A percentile compares a stretch with the other conserved stretches of the same genome.
These are phyloP conservation scores for Phytophthora colocasiae DNA, from an alignment of 352 stramenopile genomes.

Conservation along the genomic window DNA sequence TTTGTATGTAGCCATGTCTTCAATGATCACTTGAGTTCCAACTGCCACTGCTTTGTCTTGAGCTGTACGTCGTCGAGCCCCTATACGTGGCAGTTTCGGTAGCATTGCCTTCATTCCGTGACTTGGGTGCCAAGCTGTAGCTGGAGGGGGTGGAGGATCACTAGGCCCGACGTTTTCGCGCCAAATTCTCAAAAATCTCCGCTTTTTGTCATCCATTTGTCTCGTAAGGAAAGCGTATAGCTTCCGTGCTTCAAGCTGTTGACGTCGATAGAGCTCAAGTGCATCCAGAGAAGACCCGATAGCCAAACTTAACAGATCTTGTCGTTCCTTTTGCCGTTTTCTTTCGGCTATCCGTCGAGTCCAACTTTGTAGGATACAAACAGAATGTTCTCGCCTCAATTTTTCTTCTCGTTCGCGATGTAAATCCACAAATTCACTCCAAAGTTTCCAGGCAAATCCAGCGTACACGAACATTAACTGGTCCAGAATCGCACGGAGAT, in stretches of 20 bases:
- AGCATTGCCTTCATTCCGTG: constrained; percentile 61
- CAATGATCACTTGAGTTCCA: constrained; percentile 56
- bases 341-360: constrained; percentile 32
- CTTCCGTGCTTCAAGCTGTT: constrained; percentile 51
- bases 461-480: constrained; percentile 71
- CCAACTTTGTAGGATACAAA: constrained; percentile 54
- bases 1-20: constrained; percentile 66
- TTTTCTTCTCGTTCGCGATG: constrained; percentile 47
- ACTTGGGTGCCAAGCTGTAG: constrained; percentile 67
- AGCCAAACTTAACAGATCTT: constrained; percentile 9
- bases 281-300: constrained; percentile 44
- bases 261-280: constrained; percentile 51
- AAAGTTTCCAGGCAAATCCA: constrained; percentile 68
- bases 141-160: constrained; percentile 25
- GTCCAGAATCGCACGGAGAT: constrained; percentile 55
- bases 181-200: constrained; percentile 40
- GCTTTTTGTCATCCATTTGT: constrained; percentile 43
- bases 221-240: constrained; percentile 50
- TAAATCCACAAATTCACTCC: constrained; percentile 48
- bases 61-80: constrained; percentile 26
- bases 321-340: constrained; percentile 21
- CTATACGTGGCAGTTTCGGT: constrained; percentile 54
- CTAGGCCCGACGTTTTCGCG: constrained; percentile 25
- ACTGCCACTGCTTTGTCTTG: constrained; percentile 27
- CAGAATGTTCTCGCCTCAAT: constrained; percentile 29